These are phyloP conservation scores for Eimeria praecox DNA, from an alignment of 169 alveolate species.

Conservation along the genomic window DNA sequence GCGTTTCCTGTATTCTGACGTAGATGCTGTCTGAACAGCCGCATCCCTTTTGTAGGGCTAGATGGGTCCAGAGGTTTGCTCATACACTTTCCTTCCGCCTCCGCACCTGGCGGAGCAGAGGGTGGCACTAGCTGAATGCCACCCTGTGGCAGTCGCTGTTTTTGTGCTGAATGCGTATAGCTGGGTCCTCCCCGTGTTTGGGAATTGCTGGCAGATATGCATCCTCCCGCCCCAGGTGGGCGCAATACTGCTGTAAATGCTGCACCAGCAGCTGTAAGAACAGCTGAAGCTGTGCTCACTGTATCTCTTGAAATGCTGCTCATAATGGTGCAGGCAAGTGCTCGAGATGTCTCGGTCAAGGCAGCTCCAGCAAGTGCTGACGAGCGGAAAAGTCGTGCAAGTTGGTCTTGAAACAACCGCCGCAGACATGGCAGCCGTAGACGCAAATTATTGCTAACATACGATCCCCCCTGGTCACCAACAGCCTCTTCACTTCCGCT, in stretches of 20 bases:
- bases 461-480: not conserved
- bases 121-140: not conserved
- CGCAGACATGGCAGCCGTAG: constrained; percentile 36
- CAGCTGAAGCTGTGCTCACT: constrained; percentile 30
- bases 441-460: not conserved
- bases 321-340: constrained; percentile 35
- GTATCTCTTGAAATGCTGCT: constrained; percentile 49
- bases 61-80: not conserved
- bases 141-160: constrained; percentile 25
- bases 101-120: constrained; percentile 1
- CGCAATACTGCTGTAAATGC: constrained; percentile 42
- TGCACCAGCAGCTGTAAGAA: constrained; percentile 51
- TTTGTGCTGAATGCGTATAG: constrained; percentile 4
- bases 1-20: not conserved
- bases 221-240: constrained; percentile 37
- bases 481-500: not conserved
- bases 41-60: not conserved
- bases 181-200: constrained; percentile 16
- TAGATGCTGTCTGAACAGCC: not conserved
- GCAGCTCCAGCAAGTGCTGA: constrained; percentile 58
- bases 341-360: constrained; percentile 58
- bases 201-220: not conserved
- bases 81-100: constrained; percentile 27
- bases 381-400: constrained; percentile 55
- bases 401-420: constrained; percentile 39